phyloP scores from a whole-genome alignment of 768 basidiomycete genomes.

The Leccinum boreale region DNA sequence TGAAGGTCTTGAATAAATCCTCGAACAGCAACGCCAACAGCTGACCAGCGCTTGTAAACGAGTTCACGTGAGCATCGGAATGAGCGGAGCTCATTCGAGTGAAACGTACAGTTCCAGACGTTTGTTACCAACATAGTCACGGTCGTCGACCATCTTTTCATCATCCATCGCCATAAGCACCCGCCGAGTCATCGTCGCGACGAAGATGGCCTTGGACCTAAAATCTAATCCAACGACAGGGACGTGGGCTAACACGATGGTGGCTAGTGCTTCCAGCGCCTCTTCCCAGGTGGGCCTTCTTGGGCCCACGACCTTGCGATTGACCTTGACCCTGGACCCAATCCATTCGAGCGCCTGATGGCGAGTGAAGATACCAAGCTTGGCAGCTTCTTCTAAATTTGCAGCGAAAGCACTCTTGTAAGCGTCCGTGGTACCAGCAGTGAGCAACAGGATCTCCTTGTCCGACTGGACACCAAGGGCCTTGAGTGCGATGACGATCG shows the following conservation, averaged over 20 bases:
- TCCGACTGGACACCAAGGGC: slow-evolving; percentile 96
- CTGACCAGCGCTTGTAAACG: slow-evolving; percentile 81
- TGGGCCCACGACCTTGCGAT: slow-evolving; percentile 76
- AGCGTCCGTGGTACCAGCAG: slow-evolving; percentile 86
- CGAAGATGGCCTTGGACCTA: slow-evolving; percentile 91
- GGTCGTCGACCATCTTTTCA: slow-evolving; percentile 95
- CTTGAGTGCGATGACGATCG: slow-evolving; percentile 93
- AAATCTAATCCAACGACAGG: slow-evolving; percentile 89
- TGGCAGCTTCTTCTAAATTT: slow-evolving; percentile 92
- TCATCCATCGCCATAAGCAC: slow-evolving; percentile 97
- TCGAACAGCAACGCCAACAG: slow-evolving; percentile 94
- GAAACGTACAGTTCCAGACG: slow-evolving; percentile 86
- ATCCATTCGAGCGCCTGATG: slow-evolving; percentile 96
- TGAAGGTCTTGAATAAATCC: slow-evolving; percentile 98
- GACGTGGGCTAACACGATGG: slow-evolving; percentile 95
- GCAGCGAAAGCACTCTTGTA: slow-evolving; percentile 86
- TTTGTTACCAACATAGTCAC: slow-evolving; percentile 99
- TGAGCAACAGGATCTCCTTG: slow-evolving; percentile 93
- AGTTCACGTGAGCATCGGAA: slow-evolving; percentile 9
- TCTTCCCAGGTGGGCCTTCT: slow-evolving; percentile 89
- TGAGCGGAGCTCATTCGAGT: slow-evolving; percentile 2
- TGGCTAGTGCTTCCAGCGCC: slow-evolving; percentile 93
- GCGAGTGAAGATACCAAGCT: slow-evolving; percentile 84
- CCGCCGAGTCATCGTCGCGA: slow-evolving; percentile 94
- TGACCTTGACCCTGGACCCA: slow-evolving; percentile 88